Evolutionary conservation across 2,329 filamentous ascomycete genomes (phyloP).

Genomic region (Didymella lethalis): DNA sequence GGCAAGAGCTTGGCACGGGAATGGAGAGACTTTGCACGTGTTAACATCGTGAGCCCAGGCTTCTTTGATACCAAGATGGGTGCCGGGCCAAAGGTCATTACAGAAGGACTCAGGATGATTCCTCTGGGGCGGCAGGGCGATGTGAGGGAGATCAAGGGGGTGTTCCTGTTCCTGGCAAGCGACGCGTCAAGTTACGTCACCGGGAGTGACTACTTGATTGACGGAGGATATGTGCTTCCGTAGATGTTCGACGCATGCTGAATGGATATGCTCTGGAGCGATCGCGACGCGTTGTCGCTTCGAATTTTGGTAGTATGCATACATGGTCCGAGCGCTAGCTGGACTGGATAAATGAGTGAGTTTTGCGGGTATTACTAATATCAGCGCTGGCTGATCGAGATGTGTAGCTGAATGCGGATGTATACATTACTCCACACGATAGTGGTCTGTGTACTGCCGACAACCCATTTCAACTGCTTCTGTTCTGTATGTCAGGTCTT

Average conservation of each 20-base stretch:
- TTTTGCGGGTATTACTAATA: too few species aligned
- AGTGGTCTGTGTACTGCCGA: too few species aligned
- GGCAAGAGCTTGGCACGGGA: constrained; percentile 69
- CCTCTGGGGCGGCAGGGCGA: constrained; percentile 78
- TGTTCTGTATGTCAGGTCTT: too few species aligned
- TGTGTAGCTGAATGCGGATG: too few species aligned
- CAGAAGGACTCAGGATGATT: constrained; percentile 74
- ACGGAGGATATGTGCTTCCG: constrained; percentile 72
- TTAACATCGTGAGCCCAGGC: constrained; percentile 70
- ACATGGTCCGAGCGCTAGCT: too few species aligned
- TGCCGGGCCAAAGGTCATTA: constrained; percentile 68
- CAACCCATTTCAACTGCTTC: too few species aligned
- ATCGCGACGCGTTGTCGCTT: too few species aligned
- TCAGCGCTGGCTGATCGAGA: too few species aligned
- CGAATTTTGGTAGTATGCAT: too few species aligned
- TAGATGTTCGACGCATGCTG: neutral
- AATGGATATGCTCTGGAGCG: too few species aligned
- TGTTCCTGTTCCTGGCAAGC: constrained; percentile 81
- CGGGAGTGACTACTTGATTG: constrained; percentile 75
- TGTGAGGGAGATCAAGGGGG: constrained; percentile 78
- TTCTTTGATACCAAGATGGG: constrained; percentile 71
- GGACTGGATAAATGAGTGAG: too few species aligned
- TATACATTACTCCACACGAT: too few species aligned
- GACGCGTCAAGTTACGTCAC: constrained; percentile 79
- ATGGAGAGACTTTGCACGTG: constrained; percentile 71